phyloP scores from a whole-genome alignment of 176 grass and related monocot species.

The Triticum turgidum region DNA sequence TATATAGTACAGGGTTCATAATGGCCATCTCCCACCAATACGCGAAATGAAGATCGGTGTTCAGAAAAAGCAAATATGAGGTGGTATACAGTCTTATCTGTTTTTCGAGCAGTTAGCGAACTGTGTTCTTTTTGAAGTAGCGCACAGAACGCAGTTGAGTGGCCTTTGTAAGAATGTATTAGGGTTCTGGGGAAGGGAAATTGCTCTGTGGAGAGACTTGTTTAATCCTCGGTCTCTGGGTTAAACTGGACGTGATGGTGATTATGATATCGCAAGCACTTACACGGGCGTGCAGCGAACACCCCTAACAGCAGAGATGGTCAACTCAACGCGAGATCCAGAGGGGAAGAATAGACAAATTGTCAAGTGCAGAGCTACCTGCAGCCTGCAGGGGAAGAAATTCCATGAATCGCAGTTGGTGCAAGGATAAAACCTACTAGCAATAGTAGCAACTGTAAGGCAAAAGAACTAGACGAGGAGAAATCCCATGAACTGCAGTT shows the following conservation, averaged over 20 bases:
- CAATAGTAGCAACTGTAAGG: background rate
- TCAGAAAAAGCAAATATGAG: background rate
- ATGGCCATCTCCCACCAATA: background rate
- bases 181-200: slow-evolving; percentile 28
- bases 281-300: slow-evolving; percentile 25
- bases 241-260: slow-evolving; percentile 1
- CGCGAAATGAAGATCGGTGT: background rate
- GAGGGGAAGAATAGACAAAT: background rate
- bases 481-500: background rate
- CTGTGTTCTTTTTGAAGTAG: too few species aligned
- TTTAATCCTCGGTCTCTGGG: slow-evolving; percentile 26
- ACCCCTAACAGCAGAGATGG: slow-evolving; percentile 20
- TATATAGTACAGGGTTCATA: slow-evolving; percentile 30
- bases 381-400: slow-evolving; percentile 6
- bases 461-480: background rate
- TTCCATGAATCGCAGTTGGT: background rate
- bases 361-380: background rate
- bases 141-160: too few species aligned
- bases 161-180: background rate
- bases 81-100: too few species aligned
- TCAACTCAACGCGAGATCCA: slow-evolving; percentile 33
- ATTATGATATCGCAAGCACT: slow-evolving; percentile 21
- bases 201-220: slow-evolving; percentile 5
- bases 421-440: slow-evolving; percentile 6
- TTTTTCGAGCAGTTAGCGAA: too few species aligned